Percentiles rank a stretch among this genome's conserved stretches.
phyloP scores from a whole-genome alignment of 2,329 filamentous ascomycete species.

The Penicillium sp. region DNA sequence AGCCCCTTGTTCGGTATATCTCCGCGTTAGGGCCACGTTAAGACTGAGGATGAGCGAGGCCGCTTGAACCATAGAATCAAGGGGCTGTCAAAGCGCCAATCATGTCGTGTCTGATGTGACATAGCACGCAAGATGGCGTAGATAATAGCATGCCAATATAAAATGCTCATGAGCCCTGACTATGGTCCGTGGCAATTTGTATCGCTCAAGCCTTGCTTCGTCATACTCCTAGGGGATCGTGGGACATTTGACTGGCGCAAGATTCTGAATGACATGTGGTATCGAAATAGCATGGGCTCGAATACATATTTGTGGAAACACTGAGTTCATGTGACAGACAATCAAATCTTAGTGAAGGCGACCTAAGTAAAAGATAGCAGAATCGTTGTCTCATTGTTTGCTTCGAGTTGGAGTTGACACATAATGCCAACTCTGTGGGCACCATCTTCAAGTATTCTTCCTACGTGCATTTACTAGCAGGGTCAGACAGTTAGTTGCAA shows the following conservation, averaged over 20 bases:
- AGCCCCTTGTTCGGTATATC: neutral
- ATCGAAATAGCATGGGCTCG: neutral
- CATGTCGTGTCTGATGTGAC: neutral
- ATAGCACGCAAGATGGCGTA: neutral
- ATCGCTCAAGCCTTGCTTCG: neutral
- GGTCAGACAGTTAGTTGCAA: neutral
- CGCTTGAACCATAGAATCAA: neutral
- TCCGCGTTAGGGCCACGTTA: constrained; percentile 3
- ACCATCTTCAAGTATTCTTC: neutral
- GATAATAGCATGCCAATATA: neutral
- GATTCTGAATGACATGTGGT: neutral
- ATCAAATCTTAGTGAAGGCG: no score
- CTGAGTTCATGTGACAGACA: neutral
- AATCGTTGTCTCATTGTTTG: neutral
- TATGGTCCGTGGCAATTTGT: no score
- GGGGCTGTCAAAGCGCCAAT: neutral
- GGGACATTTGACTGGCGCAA: neutral
- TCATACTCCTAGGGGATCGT: neutral
- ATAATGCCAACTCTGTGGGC: no score
- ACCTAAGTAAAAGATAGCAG: neutral
- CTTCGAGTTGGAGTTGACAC: no score
- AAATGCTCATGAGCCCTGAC: neutral
- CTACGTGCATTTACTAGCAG: no score
- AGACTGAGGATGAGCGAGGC: neutral
- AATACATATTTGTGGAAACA: no score